Percentiles rank a stretch among this genome's conserved stretches.
Evolutionary conservation across 2,329 filamentous ascomycete genomes (phyloP).

Genomic region (Zopfia rhizophila): DNA sequence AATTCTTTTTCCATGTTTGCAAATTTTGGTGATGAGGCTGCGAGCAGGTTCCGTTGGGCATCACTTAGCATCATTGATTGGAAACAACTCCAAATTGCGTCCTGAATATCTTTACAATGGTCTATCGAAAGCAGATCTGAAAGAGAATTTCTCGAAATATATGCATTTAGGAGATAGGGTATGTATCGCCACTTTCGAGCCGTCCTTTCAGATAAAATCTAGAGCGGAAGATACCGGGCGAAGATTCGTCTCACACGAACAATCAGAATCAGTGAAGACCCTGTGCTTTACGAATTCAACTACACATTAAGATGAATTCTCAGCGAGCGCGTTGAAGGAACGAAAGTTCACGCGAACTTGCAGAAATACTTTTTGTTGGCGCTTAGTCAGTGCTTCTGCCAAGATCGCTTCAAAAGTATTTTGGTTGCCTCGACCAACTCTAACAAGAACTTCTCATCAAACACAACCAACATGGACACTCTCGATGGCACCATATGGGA

Average conservation of each 20-base stretch:
- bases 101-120: no score
- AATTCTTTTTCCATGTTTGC: no score
- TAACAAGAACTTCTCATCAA: no score
- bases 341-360: conserved; percentile 20
- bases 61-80: no score
- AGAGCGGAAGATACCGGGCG: conserved; percentile 65
- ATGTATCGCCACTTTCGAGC: conserved; percentile 63
- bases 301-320: conserved; percentile 46
- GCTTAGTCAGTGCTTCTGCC: no score
- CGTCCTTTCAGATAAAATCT: conserved; percentile 61
- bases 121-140: no score
- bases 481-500: conserved; percentile 64
- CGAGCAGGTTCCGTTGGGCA: no score
- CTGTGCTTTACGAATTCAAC: conserved; percentile 46
- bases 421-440: not conserved
- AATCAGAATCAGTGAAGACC: conserved; percentile 57
- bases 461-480: conserved; percentile 55
- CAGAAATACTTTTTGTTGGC: conserved; percentile 35
- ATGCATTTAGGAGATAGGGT: not conserved
- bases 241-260: conserved; percentile 56
- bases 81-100: no score
- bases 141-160: not conserved
- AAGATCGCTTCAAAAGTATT: no score
- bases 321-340: conserved; percentile 48
- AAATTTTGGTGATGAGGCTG: no score